Evolutionary conservation across 2,329 filamentous ascomycete genomes (phyloP).

Genomic region (Fusarium palustre): DNA sequence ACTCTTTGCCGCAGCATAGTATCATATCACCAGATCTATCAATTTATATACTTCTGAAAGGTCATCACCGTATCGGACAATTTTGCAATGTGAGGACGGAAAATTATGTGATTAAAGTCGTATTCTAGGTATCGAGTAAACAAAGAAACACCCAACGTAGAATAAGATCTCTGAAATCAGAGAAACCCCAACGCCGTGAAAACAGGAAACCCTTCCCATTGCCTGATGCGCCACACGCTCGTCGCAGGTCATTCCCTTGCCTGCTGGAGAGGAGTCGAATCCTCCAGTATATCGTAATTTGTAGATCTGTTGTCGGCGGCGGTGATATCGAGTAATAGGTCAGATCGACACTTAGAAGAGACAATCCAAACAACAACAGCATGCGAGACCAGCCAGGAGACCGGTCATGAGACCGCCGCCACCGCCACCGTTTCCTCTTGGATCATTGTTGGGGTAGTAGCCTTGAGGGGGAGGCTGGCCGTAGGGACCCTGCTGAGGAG

Average conservation of each 20-base stretch:
- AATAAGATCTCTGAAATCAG: slow-evolving; percentile 29
- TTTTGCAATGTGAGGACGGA: slow-evolving; percentile 1
- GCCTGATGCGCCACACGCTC: slow-evolving; percentile 32
- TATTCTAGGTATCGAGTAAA: slow-evolving; percentile 35
- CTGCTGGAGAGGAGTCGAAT: not conserved
- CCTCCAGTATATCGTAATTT: not conserved
- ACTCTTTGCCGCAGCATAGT: slow-evolving; percentile 36
- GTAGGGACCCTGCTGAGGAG: slow-evolving; percentile 53
- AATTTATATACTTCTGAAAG: slow-evolving; percentile 1
- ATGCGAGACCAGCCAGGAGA: slow-evolving; percentile 64
- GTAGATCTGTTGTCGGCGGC: slow-evolving; percentile 3
- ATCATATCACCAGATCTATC: slow-evolving; percentile 8
- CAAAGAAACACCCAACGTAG: slow-evolving; percentile 29
- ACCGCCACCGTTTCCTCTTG: slow-evolving; percentile 48
- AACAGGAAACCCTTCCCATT: slow-evolving; percentile 22
- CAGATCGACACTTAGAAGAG: slow-evolving; percentile 58
- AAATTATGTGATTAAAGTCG: slow-evolving; percentile 41
- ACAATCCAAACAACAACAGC: slow-evolving; percentile 69
- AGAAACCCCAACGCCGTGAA: slow-evolving; percentile 41
- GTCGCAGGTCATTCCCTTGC: not conserved
- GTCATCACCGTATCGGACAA: not conserved
- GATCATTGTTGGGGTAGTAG: slow-evolving; percentile 51
- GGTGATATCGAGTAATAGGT: slow-evolving; percentile 12
- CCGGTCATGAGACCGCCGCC: slow-evolving; percentile 56
- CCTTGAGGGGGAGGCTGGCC: slow-evolving; percentile 53